Percentiles rank a stretch among this genome's conserved stretches.
phyloP scores from a whole-genome alignment of 2,329 filamentous ascomycete genomes.

The Diaporthe sp. region DNA sequence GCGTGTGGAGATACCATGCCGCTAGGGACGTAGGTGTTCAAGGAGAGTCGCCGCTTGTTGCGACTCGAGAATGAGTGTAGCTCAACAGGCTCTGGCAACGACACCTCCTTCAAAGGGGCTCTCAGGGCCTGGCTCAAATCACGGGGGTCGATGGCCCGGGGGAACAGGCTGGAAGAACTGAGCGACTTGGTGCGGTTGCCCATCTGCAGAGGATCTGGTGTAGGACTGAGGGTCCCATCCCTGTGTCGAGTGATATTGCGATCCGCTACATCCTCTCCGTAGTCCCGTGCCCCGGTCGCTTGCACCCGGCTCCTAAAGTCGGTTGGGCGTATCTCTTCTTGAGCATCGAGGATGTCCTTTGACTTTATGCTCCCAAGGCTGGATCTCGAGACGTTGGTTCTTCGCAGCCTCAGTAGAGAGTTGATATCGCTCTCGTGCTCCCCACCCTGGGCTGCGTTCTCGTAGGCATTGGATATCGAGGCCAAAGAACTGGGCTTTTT shows the following conservation, averaged over 20 bases:
- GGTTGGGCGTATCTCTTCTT: slow-evolving; percentile 63
- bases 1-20: slow-evolving; percentile 23
- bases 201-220: not conserved
- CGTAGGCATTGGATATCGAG: slow-evolving; percentile 34
- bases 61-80: slow-evolving; percentile 10
- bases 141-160: not conserved
- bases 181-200: slow-evolving; percentile 13
- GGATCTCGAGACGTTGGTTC: slow-evolving; percentile 35
- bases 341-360: slow-evolving; percentile 68
- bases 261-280: slow-evolving; percentile 76
- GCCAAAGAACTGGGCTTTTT: slow-evolving; percentile 38
- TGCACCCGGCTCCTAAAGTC: slow-evolving; percentile 64
- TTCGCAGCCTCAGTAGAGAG: slow-evolving; percentile 14
- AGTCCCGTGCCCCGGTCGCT: slow-evolving; percentile 66
- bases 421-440: not conserved
- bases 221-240: not conserved
- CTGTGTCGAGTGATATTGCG: slow-evolving; percentile 65
- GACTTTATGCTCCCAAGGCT: slow-evolving; percentile 19
- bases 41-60: slow-evolving; percentile 24
- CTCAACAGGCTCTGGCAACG: not conserved
- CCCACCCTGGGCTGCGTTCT: not conserved
- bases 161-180: not conserved
- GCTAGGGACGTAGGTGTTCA: slow-evolving; percentile 37
- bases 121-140: not conserved
- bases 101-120: not conserved